These are phyloP conservation scores for Lophiostoma macrostomum DNA, from an alignment of 495 filamentous ascomycete genomes.

Conservation along the genomic window DNA sequence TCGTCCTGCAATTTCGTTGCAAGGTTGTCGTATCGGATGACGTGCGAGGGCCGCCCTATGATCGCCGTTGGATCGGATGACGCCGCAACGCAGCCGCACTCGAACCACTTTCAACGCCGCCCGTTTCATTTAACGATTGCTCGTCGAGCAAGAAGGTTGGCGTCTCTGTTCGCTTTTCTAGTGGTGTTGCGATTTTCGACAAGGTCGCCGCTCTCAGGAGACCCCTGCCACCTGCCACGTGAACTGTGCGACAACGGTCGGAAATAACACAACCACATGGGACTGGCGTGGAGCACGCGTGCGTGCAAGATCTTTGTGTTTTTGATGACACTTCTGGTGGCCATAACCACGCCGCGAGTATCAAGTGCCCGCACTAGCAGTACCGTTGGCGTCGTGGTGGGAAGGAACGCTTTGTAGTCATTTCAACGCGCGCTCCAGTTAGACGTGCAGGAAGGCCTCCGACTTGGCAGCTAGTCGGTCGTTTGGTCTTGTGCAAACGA, in stretches of 20 bases:
- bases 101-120: conserved; percentile 7
- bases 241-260: conserved; percentile 13
- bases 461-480: neutral
- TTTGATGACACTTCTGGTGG: neutral
- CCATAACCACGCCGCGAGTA: too few species aligned
- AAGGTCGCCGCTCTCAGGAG: neutral
- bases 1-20: conserved; percentile 31
- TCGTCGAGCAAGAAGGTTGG: neutral
- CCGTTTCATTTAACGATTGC: conserved; percentile 25
- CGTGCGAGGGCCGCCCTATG: conserved; percentile 16
- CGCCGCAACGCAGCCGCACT: neutral
- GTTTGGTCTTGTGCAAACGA: too few species aligned
- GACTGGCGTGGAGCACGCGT: neutral
- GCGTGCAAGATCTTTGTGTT: neutral
- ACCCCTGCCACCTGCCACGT: conserved; percentile 5
- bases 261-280: conserved; percentile 17
- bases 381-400: neutral
- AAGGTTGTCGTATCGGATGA: conserved; percentile 11
- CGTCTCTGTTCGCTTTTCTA: neutral
- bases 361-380: neutral
- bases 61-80: conserved; percentile 26
- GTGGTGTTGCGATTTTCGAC: neutral
- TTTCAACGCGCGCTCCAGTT: conserved; percentile 7
- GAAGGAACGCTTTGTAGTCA: neutral
- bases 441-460: conserved; percentile 5